Conservation (phyloP, 2,329 filamentous ascomycete species). For the Alternaria sp. region DNA sequence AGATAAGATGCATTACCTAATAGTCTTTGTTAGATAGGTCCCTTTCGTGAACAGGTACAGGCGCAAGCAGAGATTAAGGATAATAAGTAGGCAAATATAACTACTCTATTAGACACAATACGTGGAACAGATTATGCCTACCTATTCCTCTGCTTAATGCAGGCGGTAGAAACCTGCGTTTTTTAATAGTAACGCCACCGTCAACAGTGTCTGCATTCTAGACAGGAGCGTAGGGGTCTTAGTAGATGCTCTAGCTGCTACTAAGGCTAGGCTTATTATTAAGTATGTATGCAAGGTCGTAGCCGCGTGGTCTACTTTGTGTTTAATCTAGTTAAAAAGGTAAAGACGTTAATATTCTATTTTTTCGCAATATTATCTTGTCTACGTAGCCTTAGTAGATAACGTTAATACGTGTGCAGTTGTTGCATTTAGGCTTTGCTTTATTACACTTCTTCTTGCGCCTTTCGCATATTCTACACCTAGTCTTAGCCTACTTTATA, state of each 20-base stretch:
- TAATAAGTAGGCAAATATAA: background rate
- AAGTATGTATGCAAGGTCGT: conserved; percentile 21
- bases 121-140: conserved; percentile 27
- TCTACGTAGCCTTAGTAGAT: conserved; percentile 87
- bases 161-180: conserved; percentile 44
- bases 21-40: conserved; percentile 8
- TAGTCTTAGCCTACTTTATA: conserved; percentile 92
- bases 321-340: conserved; percentile 64
- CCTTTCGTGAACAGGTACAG: conserved; percentile 7
- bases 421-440: conserved; percentile 82
- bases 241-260: conserved; percentile 15
- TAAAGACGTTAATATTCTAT: conserved; percentile 63
- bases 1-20: conserved; percentile 27
- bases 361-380: conserved; percentile 77
- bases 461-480: conserved; percentile 86
- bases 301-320: conserved; percentile 55
- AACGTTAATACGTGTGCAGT: conserved; percentile 88
- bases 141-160: conserved; percentile 26
- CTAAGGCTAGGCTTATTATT: conserved; percentile 28
- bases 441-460: conserved; percentile 98
- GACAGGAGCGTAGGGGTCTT: conserved; percentile 28
- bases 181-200: conserved; percentile 56
- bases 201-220: conserved; percentile 55
- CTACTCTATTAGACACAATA: conserved; percentile 28
- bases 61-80: background rate